Base-by-base conservation (phyloP, 208 protist genomes). In the Leishmania turanica region DNA sequence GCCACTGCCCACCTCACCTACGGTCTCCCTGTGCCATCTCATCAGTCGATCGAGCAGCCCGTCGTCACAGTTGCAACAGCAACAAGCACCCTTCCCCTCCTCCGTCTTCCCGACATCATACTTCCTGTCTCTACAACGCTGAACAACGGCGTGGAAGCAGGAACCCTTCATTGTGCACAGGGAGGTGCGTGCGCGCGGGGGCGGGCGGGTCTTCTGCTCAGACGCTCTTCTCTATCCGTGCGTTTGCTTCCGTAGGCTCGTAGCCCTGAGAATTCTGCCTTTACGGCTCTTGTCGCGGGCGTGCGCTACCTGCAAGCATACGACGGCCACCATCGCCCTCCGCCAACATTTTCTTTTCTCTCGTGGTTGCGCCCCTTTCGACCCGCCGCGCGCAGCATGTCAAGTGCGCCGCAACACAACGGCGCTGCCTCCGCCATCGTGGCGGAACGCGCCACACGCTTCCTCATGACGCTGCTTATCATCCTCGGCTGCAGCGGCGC, bases 401-500 rank as follows among this genome's bases (percentile, higher is more conserved):
- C 47, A 51, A n/a, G 45, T 34, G 70, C n/a, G 47, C 8, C 47
- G n/a, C 70, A 34, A 24, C 70, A 51, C 47, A 34, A n/a, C 47
- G 11, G 69, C 42, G 47, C 71, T 15, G 71, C 64, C 42, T 9
- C 64, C 51, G 17, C 13, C 42, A 13, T 31, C 31, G 40, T 34
- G 24, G 56, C 60, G 15, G 42, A n/a, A 24, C 47, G 45, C 47
- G 70, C 15, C 15, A 54, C 21, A 19, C 27, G 15, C 5, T 8
- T 58, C 31, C 27, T 75, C 45, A 34, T 34, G n/a, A 8, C 45
- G 45, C 45, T 75, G 47, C 11, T 84, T 27, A 1, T 77, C 6
- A 1, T 83, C 54, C 53, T 85, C 40, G 56, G 54, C 31, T 51
- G 73, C n/a, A 51, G 69, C 54, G 40, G 75, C 0, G 54, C 17